Base-by-base conservation (phyloP, 345 rosid species). In the Rhizophora mangle region DNA sequence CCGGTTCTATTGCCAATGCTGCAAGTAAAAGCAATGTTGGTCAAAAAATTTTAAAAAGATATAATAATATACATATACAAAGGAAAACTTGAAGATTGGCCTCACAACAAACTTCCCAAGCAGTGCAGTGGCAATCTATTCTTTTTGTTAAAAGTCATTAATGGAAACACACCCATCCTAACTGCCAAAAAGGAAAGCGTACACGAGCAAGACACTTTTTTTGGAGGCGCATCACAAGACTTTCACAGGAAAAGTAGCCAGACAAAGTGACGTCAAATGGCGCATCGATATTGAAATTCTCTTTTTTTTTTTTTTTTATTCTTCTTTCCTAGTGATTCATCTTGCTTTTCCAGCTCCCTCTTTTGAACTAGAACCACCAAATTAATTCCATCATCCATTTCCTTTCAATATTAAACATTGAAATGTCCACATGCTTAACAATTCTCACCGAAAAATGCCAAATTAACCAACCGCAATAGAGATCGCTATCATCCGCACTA, bases 171-270 rank as follows among this genome's bases (percentile, higher is more conserved):
- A n/a, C 16, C 24, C 21, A 46, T 18, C 62, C 39, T 64, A 74
- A 63, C 53, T 51, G 68, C 79, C 68, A 62, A 54, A 26, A 59
- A 62, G 59, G 65, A 56, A 65, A 68, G 60, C 62, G 61, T 64
- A 71, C 66, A 62, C 59, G 65, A 83, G 85, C 87, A 82, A 87
- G 76, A 83, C 63, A 78, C 86, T 81, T 83, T 81, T 83, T 83
- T 78, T 74, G 74, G 81, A 81, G 80, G 81, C 30, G 81, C 75
- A 53, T 73, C 79, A 82, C 81, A 68, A 76, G 85, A 73, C 73
- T 64, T 55, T 57, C 27, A 52, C 56, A 46, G 31, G 43, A 27
- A 30, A 68, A 55, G 57, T 69, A 37, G 69, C 69, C 72, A 53
- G 79, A 73, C 75, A 76, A 69, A 73, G 30, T 58, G 64, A 69